Evolutionary conservation across 1,284 basidiomycete genomes (phyloP).

Genomic region (Trametes pubescens): DNA sequence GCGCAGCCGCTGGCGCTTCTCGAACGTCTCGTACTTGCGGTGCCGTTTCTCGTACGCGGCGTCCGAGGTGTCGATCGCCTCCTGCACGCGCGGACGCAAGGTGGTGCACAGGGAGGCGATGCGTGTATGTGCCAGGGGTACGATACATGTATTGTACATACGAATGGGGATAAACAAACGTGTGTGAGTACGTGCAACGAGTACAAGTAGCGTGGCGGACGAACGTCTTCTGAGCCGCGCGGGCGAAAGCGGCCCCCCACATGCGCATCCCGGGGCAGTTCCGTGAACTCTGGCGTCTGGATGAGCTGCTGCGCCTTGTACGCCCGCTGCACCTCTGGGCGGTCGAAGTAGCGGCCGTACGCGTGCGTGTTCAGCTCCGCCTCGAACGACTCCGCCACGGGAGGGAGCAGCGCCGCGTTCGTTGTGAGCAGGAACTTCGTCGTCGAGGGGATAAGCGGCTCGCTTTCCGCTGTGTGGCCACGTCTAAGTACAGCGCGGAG

Average conservation of each 20-base stretch:
- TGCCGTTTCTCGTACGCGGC: conserved; percentile 86
- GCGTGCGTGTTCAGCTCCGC: conserved; percentile 63
- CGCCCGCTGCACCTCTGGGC: conserved; percentile 75
- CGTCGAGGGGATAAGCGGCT: conserved; percentile 70
- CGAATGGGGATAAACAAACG: conserved; percentile 1
- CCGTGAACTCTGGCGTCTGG: conserved; percentile 74
- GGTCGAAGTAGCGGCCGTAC: conserved; percentile 79
- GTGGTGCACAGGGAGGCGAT: neutral
- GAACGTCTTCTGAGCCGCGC: conserved; percentile 71
- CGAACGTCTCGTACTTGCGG: conserved; percentile 85
- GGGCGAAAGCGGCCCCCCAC: conserved; percentile 75
- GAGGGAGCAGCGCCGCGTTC: conserved; percentile 56
- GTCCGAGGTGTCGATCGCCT: conserved; percentile 80
- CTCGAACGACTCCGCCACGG: conserved; percentile 47
- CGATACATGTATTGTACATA: conserved; percentile 19
- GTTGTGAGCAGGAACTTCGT: conserved; percentile 78
- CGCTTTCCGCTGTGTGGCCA: conserved; percentile 65
- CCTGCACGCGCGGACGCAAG: conserved; percentile 46
- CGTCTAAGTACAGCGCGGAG: conserved; percentile 16
- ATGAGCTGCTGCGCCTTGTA: conserved; percentile 73
- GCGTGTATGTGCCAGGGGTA: neutral
- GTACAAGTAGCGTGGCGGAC: conserved; percentile 42
- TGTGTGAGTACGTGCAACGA: conserved; percentile 30
- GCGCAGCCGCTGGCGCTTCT: conserved; percentile 84
- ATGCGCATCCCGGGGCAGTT: conserved; percentile 63